phyloP scores from a whole-genome alignment of 2,329 filamentous ascomycete genomes.

The Cladosporium sp. region DNA sequence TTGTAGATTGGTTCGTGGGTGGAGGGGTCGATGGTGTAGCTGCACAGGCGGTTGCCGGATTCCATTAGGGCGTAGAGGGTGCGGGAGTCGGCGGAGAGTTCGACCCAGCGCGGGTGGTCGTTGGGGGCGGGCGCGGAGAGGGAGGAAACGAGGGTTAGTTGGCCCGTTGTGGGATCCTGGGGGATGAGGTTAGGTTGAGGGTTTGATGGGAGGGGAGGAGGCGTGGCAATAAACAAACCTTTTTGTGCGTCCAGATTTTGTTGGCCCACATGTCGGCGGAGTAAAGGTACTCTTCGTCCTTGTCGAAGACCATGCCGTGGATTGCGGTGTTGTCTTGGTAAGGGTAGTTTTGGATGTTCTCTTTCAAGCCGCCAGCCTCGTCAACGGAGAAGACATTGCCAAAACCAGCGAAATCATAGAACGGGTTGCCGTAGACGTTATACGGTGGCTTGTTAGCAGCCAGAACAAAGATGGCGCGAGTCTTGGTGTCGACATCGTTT shows the following conservation, averaged over 20 bases:
- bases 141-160: slow-evolving; percentile 64
- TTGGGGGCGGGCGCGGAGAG: slow-evolving; percentile 64
- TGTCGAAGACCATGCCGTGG: slow-evolving; percentile 78
- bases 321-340: slow-evolving; percentile 68
- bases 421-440: slow-evolving; percentile 82
- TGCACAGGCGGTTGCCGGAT: slow-evolving; percentile 75
- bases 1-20: slow-evolving; percentile 76
- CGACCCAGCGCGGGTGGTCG: slow-evolving; percentile 86
- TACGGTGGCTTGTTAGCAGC: slow-evolving; percentile 73
- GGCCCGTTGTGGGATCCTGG: slow-evolving; percentile 50
- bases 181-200: neutral
- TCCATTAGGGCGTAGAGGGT: slow-evolving; percentile 88
- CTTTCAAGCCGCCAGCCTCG: slow-evolving; percentile 51
- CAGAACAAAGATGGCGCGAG: slow-evolving; percentile 82
- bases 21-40: slow-evolving; percentile 71
- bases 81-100: slow-evolving; percentile 70
- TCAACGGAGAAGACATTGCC: slow-evolving; percentile 68
- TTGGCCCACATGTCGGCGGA: slow-evolving; percentile 73
- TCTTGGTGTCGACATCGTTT: slow-evolving; percentile 66
- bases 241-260: slow-evolving; percentile 80
- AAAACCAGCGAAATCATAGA: slow-evolving; percentile 78
- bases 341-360: slow-evolving; percentile 67
- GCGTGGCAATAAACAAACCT: slow-evolving; percentile 33
- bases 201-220: neutral
- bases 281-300: slow-evolving; percentile 69